phyloP scores from a whole-genome alignment of 495 filamentous ascomycete genomes.

The Aspergillus nidulans region DNA sequence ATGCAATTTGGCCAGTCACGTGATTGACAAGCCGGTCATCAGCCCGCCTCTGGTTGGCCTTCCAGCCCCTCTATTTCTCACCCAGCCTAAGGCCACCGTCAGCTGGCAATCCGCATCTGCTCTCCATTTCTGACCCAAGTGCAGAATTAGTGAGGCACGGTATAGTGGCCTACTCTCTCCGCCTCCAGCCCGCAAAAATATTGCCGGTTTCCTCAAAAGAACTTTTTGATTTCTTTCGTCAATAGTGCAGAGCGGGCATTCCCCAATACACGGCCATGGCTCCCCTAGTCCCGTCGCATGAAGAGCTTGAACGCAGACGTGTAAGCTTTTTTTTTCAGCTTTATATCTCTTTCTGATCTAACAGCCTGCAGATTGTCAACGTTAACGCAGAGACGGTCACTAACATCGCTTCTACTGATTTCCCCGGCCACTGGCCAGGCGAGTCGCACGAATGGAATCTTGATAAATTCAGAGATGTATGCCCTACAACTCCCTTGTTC shows the following conservation, averaged over 20 bases:
- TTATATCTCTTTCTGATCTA: constrained; percentile 8
- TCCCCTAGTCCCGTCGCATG: constrained; percentile 43
- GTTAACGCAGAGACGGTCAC: constrained; percentile 86
- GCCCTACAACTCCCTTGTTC: neutral
- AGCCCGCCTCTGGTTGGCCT: constrained; percentile 38
- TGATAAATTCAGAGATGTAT: constrained; percentile 63
- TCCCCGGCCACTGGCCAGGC: constrained; percentile 82
- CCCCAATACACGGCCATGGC: constrained; percentile 36
- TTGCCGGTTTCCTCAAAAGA: constrained; percentile 36
- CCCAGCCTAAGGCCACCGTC: neutral
- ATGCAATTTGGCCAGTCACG: constrained; percentile 42
- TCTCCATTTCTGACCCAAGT: neutral
- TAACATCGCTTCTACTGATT: constrained; percentile 82
- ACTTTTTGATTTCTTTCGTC: constrained; percentile 27
- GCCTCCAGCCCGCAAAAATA: constrained; percentile 36
- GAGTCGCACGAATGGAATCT: constrained; percentile 87
- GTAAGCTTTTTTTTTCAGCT: constrained; percentile 24
- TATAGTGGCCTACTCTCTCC: constrained; percentile 18
- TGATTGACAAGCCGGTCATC: constrained; percentile 39
- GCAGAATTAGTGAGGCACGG: neutral
- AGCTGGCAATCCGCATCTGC: neutral
- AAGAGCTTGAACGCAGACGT: constrained; percentile 48
- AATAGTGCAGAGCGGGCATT: constrained; percentile 13
- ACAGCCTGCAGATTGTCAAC: constrained; percentile 65
- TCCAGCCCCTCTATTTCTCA: constrained; percentile 18